Percentiles rank a stretch among this genome's conserved stretches.
phyloP scores from a whole-genome alignment of 225 moss, liverwort and hornwort species.

The Physcomitrium patens region DNA sequence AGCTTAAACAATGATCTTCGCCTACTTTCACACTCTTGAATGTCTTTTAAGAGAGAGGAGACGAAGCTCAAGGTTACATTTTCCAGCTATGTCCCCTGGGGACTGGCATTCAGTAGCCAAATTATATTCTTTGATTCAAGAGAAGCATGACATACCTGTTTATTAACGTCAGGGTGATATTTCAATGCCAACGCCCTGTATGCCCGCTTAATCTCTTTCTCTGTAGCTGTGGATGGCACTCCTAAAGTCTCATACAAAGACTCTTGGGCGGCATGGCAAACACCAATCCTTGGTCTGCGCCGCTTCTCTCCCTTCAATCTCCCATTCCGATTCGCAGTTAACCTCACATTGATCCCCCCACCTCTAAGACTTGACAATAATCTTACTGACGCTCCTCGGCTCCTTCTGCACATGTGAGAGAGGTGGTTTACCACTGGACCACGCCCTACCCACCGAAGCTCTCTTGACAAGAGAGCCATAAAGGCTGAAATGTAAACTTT shows the following conservation, averaged over 20 bases:
- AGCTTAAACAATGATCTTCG: not conserved
- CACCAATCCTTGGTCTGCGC: slow-evolving; percentile 19
- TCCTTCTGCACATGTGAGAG: too few species aligned
- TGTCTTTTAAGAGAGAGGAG: not conserved
- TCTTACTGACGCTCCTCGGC: too few species aligned
- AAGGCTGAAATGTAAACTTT: too few species aligned
- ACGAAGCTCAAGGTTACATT: not conserved
- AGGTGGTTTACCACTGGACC: too few species aligned
- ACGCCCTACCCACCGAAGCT: too few species aligned
- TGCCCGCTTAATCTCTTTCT: slow-evolving; percentile 62
- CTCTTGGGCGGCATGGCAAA: slow-evolving; percentile 40
- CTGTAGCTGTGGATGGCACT: slow-evolving; percentile 46
- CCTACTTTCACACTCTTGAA: not conserved
- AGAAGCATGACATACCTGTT: slow-evolving; percentile 33
- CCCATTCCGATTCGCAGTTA: not conserved
- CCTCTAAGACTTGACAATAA: slow-evolving; percentile 16
- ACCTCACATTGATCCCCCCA: slow-evolving; percentile 10
- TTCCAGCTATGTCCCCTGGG: too few species aligned
- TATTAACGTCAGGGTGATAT: slow-evolving; percentile 64
- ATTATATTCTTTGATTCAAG: not conserved
- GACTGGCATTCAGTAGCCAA: not conserved
- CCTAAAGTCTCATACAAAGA: slow-evolving; percentile 55
- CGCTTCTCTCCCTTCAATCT: slow-evolving; percentile 7
- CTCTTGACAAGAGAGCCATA: too few species aligned
- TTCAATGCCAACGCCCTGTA: slow-evolving; percentile 57